Percentiles rank a stretch among this genome's conserved stretches.
phyloP scores from a whole-genome alignment of 495 filamentous ascomycete genomes.

The Podospora pseudocomata region DNA sequence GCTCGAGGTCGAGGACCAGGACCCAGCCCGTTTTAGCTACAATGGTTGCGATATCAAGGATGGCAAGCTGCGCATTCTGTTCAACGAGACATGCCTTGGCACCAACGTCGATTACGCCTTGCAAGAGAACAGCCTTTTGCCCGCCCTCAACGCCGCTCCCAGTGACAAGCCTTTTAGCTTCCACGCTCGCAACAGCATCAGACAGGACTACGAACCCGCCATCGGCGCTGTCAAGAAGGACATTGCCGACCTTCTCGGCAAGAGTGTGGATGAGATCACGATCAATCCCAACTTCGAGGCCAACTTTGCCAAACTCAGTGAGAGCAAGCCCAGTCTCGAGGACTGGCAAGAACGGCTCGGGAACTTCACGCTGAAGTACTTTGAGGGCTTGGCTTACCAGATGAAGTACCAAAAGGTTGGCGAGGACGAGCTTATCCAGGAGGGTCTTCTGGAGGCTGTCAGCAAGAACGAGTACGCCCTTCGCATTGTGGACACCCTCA shows the following conservation, averaged over 20 bases:
- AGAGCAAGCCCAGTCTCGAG: conserved; percentile 28
- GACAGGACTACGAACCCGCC: conserved; percentile 41
- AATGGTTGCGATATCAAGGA: conserved; percentile 44
- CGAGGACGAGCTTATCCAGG: conserved; percentile 46
- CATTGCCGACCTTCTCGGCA: conserved; percentile 39
- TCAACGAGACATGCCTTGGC: conserved; percentile 42
- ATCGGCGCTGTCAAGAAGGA: conserved; percentile 35
- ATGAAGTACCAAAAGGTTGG: conserved; percentile 42
- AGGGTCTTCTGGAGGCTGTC: conserved; percentile 45
- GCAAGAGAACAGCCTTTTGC: conserved; percentile 33
- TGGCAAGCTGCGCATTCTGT: conserved; percentile 47
- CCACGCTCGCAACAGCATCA: conserved; percentile 41
- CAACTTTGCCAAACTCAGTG: conserved; percentile 45
- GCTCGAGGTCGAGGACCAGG: conserved; percentile 43
- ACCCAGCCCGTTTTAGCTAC: conserved; percentile 38
- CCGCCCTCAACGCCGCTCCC: conserved; percentile 44
- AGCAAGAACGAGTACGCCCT: conserved; percentile 39
- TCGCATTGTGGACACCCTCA: conserved; percentile 46
- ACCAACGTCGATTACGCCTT: conserved; percentile 41
- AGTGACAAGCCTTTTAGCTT: conserved; percentile 40
- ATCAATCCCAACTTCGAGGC: conserved; percentile 47
- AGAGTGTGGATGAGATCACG: conserved; percentile 34
- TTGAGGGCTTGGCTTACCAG: conserved; percentile 37
- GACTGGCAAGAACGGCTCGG: conserved; percentile 45
- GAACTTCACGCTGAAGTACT: conserved; percentile 36